phyloP scores from a whole-genome alignment of 352 stramenopile species.

The Phytopythium oedochilum region DNA sequence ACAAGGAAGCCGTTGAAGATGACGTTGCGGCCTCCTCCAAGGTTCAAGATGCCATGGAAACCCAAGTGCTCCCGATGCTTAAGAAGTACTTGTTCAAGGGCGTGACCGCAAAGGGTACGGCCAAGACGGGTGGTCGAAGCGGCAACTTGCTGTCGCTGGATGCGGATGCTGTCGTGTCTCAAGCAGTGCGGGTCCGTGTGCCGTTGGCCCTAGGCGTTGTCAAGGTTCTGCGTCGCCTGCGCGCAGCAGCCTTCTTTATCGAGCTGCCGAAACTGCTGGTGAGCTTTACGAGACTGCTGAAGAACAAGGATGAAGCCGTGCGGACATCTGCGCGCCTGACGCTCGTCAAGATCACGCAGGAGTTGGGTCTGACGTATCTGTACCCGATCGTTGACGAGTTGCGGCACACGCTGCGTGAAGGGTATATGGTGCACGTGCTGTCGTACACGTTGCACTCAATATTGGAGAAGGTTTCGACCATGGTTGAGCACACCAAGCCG shows the following conservation, averaged over 20 bases:
- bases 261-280: slow-evolving; percentile 95
- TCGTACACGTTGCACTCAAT: slow-evolving; percentile 86
- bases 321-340: slow-evolving; percentile 90
- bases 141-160: slow-evolving; percentile 29
- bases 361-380: slow-evolving; percentile 86
- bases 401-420: slow-evolving; percentile 73
- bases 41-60: slow-evolving; percentile 75
- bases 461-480: slow-evolving; percentile 69
- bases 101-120: slow-evolving; percentile 70
- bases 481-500: slow-evolving; percentile 41
- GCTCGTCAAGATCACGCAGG: slow-evolving; percentile 92
- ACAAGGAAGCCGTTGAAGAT: slow-evolving; percentile 8
- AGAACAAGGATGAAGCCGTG: slow-evolving; percentile 91
- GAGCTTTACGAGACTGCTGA: slow-evolving; percentile 81
- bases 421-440: slow-evolving; percentile 84
- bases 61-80: slow-evolving; percentile 81
- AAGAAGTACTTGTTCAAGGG: slow-evolving; percentile 86
- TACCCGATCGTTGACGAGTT: slow-evolving; percentile 82
- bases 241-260: slow-evolving; percentile 83
- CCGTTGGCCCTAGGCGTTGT: slow-evolving; percentile 93
- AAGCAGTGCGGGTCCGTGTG: slow-evolving; percentile 80
- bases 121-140: slow-evolving; percentile 30
- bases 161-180: slow-evolving; percentile 22
- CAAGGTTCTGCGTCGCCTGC: slow-evolving; percentile 96
- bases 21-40: slow-evolving; percentile 26